Evolutionary conservation across 805 yeast species (phyloP), one percentile per base, ranked within the genome.

Genomic region (Barnettozyma vustinii): DNA sequence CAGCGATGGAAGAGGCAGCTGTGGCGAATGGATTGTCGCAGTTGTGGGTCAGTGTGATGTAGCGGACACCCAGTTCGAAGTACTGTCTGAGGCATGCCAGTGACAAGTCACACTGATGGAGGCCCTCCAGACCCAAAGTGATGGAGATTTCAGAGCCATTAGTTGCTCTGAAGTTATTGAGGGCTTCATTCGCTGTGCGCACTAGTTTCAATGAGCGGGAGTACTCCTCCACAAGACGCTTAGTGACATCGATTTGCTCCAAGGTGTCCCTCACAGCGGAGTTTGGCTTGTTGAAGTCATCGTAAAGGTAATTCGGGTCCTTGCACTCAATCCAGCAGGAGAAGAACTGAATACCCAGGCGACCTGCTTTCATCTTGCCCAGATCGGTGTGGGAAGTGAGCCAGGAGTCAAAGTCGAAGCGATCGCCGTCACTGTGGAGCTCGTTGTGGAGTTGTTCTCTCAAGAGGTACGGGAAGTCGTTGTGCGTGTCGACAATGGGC

Each of bases 21-120:
- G 80, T 76, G 2, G 81, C 81, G 61, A 75, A 77, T 5, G 81
- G 80, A 52, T 77, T 77, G 53, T 77, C 80, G 61, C 81, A 76
- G 56, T 77, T 77, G 50, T 77, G 81, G 0, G 81, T 77, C 46
- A 77, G 57, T 0, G 82, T 77, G 39, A 75, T 71, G 56, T 77
- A 77, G 33, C 81, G 55, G n/a, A 77, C 79, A 13, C 82, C 82
- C 30, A 77, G 52, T 7, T 73, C 77, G 53, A 59, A 71, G 56
- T 73, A 77, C 55, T 69, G 74, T 55, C 83, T 66, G 26, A 77
- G 61, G 16, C 75, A 77, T 15, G 71, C 80, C 15, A 77, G 54
- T 1, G 81, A 75, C 2, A 71, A 54, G 53, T 76, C 83, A 20
- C 71, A 69, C 59, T 76, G 81, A 57, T 77, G 82, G 27, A 77